Evolutionary conservation across 192 early-diverging fungal species (phyloP).

Genomic region (Allomyces arbusculus): DNA sequence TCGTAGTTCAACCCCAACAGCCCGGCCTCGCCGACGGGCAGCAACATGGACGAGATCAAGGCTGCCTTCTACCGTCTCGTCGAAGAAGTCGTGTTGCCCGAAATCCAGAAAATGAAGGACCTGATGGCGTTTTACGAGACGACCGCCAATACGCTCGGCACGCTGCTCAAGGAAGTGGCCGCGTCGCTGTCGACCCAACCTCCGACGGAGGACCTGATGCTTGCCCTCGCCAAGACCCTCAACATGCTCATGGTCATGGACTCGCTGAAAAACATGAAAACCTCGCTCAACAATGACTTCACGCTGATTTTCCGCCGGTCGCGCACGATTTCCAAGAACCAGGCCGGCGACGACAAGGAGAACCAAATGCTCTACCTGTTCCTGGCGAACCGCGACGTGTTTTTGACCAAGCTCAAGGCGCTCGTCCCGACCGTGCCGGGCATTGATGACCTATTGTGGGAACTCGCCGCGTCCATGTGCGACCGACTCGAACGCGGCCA

Average conservation of each 20-base stretch:
- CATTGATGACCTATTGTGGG: not conserved
- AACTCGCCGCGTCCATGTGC: not conserved
- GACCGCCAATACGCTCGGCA: constrained; percentile 8
- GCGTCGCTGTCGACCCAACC: not conserved
- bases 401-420: not conserved
- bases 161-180: constrained; percentile 9
- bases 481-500: not conserved
- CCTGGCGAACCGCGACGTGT: not conserved
- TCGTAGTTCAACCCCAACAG: constrained; percentile 9
- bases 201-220: constrained; percentile 8
- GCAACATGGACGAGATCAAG: constrained; percentile 1
- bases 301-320: not conserved
- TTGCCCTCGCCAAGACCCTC: constrained; percentile 13
- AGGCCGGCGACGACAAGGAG: not conserved
- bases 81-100: constrained; percentile 17
- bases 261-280: constrained; percentile 29
- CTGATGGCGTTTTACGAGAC: constrained; percentile 21
- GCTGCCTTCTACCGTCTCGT: constrained; percentile 10
- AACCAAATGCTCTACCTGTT: not conserved
- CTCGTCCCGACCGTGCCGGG: not conserved
- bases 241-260: constrained; percentile 25
- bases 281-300: constrained; percentile 31
- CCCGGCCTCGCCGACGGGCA: constrained; percentile 2
- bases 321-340: not conserved
- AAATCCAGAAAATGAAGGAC: constrained; percentile 19